Percentiles rank a stretch among this genome's conserved stretches.
phyloP scores from a whole-genome alignment of 768 basidiomycete genomes.

The Paxillus involutus region DNA sequence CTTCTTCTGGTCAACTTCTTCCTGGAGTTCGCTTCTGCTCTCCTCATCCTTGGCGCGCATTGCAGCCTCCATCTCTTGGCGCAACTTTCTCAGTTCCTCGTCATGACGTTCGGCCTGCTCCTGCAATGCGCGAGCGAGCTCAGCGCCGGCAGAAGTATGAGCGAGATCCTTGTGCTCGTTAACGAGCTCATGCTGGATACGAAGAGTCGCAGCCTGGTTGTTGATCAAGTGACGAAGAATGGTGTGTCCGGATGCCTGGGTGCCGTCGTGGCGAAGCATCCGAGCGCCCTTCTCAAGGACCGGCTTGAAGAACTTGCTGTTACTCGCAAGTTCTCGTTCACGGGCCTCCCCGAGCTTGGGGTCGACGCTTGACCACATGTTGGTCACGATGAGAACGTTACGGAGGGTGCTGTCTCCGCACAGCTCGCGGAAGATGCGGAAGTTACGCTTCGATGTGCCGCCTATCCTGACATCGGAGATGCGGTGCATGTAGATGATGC shows the following conservation, averaged over 20 bases:
- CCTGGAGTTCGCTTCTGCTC: conserved; percentile 42
- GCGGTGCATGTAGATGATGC: conserved; percentile 56
- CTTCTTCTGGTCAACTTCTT: conserved; percentile 43
- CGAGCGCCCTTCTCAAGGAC: conserved; percentile 49
- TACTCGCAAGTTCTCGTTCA: conserved; percentile 43
- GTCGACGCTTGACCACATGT: conserved; percentile 50
- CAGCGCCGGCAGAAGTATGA: conserved; percentile 53
- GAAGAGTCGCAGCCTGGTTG: conserved; percentile 41
- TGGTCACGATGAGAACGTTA: conserved; percentile 54
- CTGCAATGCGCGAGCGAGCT: conserved; percentile 49
- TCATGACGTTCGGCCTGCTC: conserved; percentile 46
- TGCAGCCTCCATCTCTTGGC: conserved; percentile 46
- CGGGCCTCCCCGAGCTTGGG: conserved; percentile 39
- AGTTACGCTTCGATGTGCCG: conserved; percentile 50
- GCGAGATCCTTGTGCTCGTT: conserved; percentile 46
- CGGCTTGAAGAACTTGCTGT: conserved; percentile 50
- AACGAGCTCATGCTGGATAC: conserved; percentile 58
- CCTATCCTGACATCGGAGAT: conserved; percentile 52
- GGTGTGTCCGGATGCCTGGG: conserved; percentile 38
- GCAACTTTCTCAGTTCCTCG: conserved; percentile 47
- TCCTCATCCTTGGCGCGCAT: conserved; percentile 47
- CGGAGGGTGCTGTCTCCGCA: conserved; percentile 50
- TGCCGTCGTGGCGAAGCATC: conserved; percentile 42
- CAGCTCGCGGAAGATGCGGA: conserved; percentile 50
- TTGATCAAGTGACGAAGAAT: conserved; percentile 44